Evolutionary conservation across 441 rosid species (phyloP).

Genomic region (Pelargonium cotyledonis): DNA sequence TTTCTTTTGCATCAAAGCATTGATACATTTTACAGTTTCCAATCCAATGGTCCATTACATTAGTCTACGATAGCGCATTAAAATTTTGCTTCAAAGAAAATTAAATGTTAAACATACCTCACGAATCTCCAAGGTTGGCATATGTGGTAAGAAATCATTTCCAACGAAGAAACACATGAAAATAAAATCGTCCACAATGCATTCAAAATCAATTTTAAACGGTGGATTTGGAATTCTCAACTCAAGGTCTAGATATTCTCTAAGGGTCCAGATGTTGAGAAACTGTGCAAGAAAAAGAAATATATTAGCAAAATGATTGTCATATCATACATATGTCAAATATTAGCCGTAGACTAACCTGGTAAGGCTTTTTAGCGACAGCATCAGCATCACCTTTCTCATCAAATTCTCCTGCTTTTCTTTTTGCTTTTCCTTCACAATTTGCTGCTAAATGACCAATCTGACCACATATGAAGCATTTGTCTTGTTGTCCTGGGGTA

Average conservation of each 20-base stretch:
- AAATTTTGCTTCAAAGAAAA: neutral
- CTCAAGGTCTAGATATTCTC: slow-evolving; percentile 87
- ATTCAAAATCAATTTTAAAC: slow-evolving; percentile 58
- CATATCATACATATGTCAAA: neutral
- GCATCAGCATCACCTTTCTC: slow-evolving; percentile 73
- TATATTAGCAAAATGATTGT: neutral
- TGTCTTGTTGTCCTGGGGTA: slow-evolving; percentile 85
- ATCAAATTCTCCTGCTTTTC: slow-evolving; percentile 86
- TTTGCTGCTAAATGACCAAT: slow-evolving; percentile 81
- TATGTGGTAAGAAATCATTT: slow-evolving; percentile 96
- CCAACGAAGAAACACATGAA: slow-evolving; percentile 99
- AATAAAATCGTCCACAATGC: slow-evolving; percentile 93
- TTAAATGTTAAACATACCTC: slow-evolving; percentile 54
- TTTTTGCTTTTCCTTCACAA: slow-evolving; percentile 88
- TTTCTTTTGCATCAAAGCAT: neutral
- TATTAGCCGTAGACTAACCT: slow-evolving; percentile 38
- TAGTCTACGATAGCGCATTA: neutral
- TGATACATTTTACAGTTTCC: neutral
- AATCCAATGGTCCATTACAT: neutral
- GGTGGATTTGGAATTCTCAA: slow-evolving; percentile 52
- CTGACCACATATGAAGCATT: slow-evolving; percentile 95
- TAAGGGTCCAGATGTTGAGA: slow-evolving; percentile 86
- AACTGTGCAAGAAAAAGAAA: slow-evolving; percentile 46
- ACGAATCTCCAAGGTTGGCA: slow-evolving; percentile 97
- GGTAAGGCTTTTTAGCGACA: slow-evolving; percentile 79